Base-by-base conservation (phyloP, 352 stramenopile genomes). In the Phytophthora idaei region DNA sequence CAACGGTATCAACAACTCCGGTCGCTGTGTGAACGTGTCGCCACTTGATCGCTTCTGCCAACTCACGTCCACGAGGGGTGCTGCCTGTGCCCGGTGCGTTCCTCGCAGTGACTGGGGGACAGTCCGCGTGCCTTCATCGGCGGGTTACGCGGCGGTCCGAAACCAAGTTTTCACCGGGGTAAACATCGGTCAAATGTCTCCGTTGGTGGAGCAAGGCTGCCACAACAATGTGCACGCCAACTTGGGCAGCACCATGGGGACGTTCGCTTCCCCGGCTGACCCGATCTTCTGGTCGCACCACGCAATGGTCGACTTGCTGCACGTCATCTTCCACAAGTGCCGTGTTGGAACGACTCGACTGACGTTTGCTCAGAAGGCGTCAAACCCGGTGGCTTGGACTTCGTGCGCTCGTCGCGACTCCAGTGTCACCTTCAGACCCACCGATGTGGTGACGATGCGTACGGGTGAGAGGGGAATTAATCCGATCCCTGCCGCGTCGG, bases 231-330 rank as follows among this genome's bases (percentile, higher is more conserved):
- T 93, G 3, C 84, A 94, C 67, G 68, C 64, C 3, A 69, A 71
- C 25, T 58, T 93, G 8, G 77, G n/a, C n/a, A 67, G 72, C 14
- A 78, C 72, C 6, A 92, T 94, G 76, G 60, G 63, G 2, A 82
- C 75, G 2, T 83, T 90, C 50, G 66, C 73, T 32, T 80, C 83
- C 12, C 80, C 85, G 0, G 32, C 72, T 0, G 86, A 94, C 42
- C 84, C 84, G 10, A 67, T 93, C 25, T 94, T 94, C 61, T 94
- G 76, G 75, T 92, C 83, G 21, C 81, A 92, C 52, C 87, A 94
- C 64, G 71, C 80, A 2, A 88, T 78, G 59, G 64, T 94, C 4
- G 87, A 94, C 53, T 47, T 81, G 36, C 64, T 94, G 11, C 78
- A 90, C 59, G 65, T 70, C 8, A 63, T 92, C 36, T 92, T 90